Conservation (phyloP, 1,139 yeast genomes). For the Candida sanyaensis region DNA sequence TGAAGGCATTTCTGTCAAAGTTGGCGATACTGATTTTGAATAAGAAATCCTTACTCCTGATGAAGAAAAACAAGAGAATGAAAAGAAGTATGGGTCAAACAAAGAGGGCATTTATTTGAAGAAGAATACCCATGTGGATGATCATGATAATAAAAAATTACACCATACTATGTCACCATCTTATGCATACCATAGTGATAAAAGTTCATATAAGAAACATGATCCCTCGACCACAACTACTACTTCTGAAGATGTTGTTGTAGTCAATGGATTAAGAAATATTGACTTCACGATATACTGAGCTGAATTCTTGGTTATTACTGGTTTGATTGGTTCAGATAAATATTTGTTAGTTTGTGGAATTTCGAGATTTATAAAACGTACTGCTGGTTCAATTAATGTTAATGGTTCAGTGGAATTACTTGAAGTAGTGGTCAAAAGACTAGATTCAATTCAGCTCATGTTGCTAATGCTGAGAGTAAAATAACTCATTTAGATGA, state of each 20-base stretch:
- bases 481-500: slow-evolving; percentile 47
- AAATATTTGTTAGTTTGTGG: slow-evolving; percentile 63
- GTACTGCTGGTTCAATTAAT: slow-evolving; percentile 37
- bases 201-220: slow-evolving; percentile 8
- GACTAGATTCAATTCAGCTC: slow-evolving; percentile 47
- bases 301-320: slow-evolving; percentile 69
- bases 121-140: background rate
- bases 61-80: slow-evolving; percentile 15
- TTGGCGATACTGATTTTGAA: slow-evolving; percentile 57
- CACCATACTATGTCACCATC: slow-evolving; percentile 2
- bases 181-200: slow-evolving; percentile 6
- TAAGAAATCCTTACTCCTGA: slow-evolving; percentile 59
- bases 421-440: slow-evolving; percentile 53
- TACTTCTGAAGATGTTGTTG: slow-evolving; percentile 8
- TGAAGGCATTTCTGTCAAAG: slow-evolving; percentile 39
- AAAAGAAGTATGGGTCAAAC: slow-evolving; percentile 11
- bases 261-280: slow-evolving; percentile 17
- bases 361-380: slow-evolving; percentile 55
- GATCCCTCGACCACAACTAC: slow-evolving; percentile 6
- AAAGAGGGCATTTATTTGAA: slow-evolving; percentile 11
- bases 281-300: slow-evolving; percentile 22
- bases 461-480: slow-evolving; percentile 43
- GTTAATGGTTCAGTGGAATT: slow-evolving; percentile 47
- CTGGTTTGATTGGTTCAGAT: slow-evolving; percentile 76
- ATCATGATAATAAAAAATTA: slow-evolving; percentile 5